These are phyloP conservation scores for Pseudogymnoascus sp. DNA, from an alignment of 2,329 filamentous ascomycete species.

Conservation along the genomic window DNA sequence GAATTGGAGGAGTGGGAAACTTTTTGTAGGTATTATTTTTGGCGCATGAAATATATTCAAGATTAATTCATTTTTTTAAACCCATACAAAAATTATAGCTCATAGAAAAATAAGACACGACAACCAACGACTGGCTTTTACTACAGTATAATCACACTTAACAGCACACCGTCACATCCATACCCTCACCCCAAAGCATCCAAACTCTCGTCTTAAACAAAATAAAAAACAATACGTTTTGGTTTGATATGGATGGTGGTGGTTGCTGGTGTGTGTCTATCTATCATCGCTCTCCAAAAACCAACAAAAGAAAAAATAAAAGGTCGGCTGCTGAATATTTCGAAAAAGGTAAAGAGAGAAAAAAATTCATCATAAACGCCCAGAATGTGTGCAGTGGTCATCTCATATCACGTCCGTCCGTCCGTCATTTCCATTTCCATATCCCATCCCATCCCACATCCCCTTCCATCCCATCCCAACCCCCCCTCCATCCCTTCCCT, in stretches of 20 bases:
- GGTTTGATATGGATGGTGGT: background rate
- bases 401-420: background rate
- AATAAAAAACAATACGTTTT: background rate
- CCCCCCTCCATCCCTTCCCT: too few relatives aligned
- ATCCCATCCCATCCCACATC: background rate
- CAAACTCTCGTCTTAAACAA: too few relatives aligned
- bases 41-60: too few relatives aligned
- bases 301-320: background rate
- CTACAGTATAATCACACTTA: too few relatives aligned
- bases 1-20: too few relatives aligned
- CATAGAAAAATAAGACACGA: background rate
- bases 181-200: too few relatives aligned
- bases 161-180: constrained; percentile 24
- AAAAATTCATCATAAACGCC: background rate
- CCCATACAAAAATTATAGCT: background rate
- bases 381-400: background rate
- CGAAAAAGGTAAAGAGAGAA: background rate
- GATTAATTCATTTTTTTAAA: too few relatives aligned
- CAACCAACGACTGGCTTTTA: too few relatives aligned
- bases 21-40: too few relatives aligned
- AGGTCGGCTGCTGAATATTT: background rate
- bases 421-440: background rate
- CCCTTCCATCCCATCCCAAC: background rate
- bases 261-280: background rate
- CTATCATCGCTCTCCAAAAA: background rate